phyloP scores from a whole-genome alignment of 1,284 basidiomycete species.

The Malassezia arunalokei region DNA sequence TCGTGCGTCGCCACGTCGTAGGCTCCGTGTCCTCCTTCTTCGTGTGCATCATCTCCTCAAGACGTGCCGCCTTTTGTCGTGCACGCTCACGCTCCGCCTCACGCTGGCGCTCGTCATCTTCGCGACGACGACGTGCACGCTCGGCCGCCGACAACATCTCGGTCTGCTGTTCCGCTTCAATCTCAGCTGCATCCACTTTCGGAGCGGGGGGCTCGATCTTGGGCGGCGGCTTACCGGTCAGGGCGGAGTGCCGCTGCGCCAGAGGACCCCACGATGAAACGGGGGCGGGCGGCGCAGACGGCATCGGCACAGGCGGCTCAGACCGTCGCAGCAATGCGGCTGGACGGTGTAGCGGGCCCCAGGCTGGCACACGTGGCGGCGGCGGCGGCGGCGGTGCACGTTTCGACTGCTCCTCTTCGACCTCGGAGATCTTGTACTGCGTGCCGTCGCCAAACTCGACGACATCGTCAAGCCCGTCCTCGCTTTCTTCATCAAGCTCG shows the following conservation, averaged over 20 bases:
- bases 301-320: neutral
- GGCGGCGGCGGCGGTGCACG: neutral
- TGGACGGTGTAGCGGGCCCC: neutral
- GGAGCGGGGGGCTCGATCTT: slow-evolving; percentile 11
- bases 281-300: neutral
- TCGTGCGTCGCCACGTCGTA: slow-evolving; percentile 6
- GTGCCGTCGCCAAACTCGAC: slow-evolving; percentile 44
- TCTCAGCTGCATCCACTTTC: slow-evolving; percentile 13
- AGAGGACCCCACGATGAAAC: slow-evolving; percentile 33
- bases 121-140: slow-evolving; percentile 35
- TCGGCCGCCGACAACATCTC: slow-evolving; percentile 39
- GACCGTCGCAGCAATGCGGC: neutral
- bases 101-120: slow-evolving; percentile 35
- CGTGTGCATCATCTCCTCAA: slow-evolving; percentile 28
- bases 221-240: slow-evolving; percentile 20
- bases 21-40: slow-evolving; percentile 8
- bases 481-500: slow-evolving; percentile 41
- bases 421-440: slow-evolving; percentile 41
- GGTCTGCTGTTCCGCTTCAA: slow-evolving; percentile 15
- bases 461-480: slow-evolving; percentile 38
- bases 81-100: slow-evolving; percentile 35
- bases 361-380: slow-evolving; percentile 4
- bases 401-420: slow-evolving; percentile 7
- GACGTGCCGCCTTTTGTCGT: slow-evolving; percentile 31
- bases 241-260: slow-evolving; percentile 21